Base-by-base conservation (phyloP, 768 basidiomycete species). In the Mycena leptocephala region DNA sequence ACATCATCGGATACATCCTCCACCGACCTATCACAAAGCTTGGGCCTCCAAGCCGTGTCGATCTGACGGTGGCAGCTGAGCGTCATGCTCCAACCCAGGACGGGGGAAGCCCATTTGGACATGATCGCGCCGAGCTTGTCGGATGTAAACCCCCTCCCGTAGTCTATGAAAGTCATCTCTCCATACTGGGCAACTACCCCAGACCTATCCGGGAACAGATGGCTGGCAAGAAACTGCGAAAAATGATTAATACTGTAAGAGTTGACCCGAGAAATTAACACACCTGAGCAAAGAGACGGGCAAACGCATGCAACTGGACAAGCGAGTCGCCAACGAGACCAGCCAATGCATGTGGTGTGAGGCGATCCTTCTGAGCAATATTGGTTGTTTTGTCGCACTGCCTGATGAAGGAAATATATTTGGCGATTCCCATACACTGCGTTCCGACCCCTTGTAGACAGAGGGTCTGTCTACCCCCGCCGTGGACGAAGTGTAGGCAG, bases 331-430 rank as follows among this genome's bases (percentile, higher is more conserved):
- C 0, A 75, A 78, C 37, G 11, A 85, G 67, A 0, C 69, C 80
- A 75, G 83, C 80, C 0, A n/a, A n/a, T n/a, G n/a, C n/a, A n/a
- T n/a, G n/a, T n/a, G n/a, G n/a, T n/a, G n/a, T n/a, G n/a, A n/a
- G 74, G 24, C 80, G 81, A 48, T 85, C 82, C 1, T 30, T 9
- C 6, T 78, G 76, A 5, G 78, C 70, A 13, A 79, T n/a, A n/a
- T n/a, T n/a, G n/a, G n/a, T n/a, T 37, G 2, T 74, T 48, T 85
- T 85, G 65, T 72, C 66, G 66, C 84, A 85, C 16, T 75, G 74
- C 22, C 78, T 68, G 2, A 82, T 37, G 1, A 85, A 64, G 1
- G 75, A 72, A 0, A 82, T 14, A 72, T 55, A 24, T 43, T 26
- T 22, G 22, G 33, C 22, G 13, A 72, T 7, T 10, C 55, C 55